Evolutionary conservation across 1,139 yeast genomes (phyloP), one percentile per base, ranked within the genome.

Genomic region (Yamadazyma blattariae): DNA sequence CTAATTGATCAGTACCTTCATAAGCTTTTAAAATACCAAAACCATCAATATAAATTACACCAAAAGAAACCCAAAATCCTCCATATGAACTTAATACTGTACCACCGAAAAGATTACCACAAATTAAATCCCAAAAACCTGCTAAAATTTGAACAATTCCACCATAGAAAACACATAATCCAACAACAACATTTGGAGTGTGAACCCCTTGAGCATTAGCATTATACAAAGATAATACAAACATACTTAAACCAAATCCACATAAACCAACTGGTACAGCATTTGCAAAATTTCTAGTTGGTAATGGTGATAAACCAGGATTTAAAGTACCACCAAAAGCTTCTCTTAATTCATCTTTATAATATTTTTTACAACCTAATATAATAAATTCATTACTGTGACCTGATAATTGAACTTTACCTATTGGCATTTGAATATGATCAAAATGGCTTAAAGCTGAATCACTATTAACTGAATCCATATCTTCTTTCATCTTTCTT

Each of bases 321-420:
- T 42, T 77, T 57, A 82, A 53, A 26, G 75, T 67, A 73, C 90
- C 90, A 47, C 89, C 92, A 48, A 82, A 83, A 10, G 90, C 90
- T 21, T 61, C 27, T 58, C 59, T 55, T 47, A 67, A 57, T 36
- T 67, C 72, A 35, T 54, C 47, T 30, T 51, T 52, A 32, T 48
- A 52, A 48, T 56, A 64, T 33, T 54, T 60, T 25, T 52, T 52
- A 34, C 49, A 53, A 5, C 69, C 70, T 24, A 67, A 55, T 18
- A 48, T 48, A 32, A 57, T 40, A 35, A 35, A 57, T 37, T 58
- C 60, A 27, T 50, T 46, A 21, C 45, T 38, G 2, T 48, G 56
- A 12, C 61, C 61, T 8, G 53, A 31, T 20, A 51, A 37, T 7
- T 44, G 41, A 17, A 57, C 40, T 36, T 47, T 51, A 8, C 50